These are phyloP conservation scores for Phytophthora sansomeana DNA, from an alignment of 352 stramenopile genomes.

Conservation along the genomic window DNA sequence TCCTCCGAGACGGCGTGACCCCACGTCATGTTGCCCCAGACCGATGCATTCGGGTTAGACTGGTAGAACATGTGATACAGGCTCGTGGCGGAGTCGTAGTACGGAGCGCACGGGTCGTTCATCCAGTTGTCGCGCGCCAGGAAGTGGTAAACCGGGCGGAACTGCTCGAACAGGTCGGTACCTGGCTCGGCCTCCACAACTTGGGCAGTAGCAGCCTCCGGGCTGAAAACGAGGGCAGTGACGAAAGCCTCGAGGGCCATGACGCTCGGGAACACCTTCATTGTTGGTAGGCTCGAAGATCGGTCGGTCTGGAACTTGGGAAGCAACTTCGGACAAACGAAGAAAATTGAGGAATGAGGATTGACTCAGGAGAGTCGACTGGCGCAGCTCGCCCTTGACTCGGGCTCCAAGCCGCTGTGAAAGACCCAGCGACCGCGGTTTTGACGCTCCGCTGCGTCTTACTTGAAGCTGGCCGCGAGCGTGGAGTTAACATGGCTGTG, in stretches of 20 bases:
- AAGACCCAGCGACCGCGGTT: too few relatives aligned
- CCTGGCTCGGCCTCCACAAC: constrained; percentile 5
- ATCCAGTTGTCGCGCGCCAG: constrained; percentile 69
- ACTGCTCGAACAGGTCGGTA: constrained; percentile 52
- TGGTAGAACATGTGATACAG: constrained; percentile 83
- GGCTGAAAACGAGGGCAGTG: constrained; percentile 23
- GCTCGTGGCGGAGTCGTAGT: constrained; percentile 58
- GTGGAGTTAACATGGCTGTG: background rate
- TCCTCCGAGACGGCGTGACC: constrained; percentile 67
- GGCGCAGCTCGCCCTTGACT: too few relatives aligned
- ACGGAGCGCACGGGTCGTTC: constrained; percentile 36
- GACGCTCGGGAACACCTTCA: constrained; percentile 25
- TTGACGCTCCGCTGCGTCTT: too few relatives aligned
- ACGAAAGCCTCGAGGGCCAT: constrained; percentile 24
- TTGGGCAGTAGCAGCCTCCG: constrained; percentile 22
- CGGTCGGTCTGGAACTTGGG: constrained; percentile 22
- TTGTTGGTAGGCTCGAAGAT: background rate
- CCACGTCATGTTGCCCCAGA: constrained; percentile 74
- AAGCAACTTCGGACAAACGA: too few relatives aligned
- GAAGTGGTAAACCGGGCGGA: constrained; percentile 70
- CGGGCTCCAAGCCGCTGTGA: too few relatives aligned
- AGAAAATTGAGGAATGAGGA: too few relatives aligned
- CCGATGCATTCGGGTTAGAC: constrained; percentile 55
- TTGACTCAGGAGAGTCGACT: too few relatives aligned
- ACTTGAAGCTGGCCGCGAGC: background rate